These are phyloP conservation scores for Ceratobasidium sp. DNA, from an alignment of 1,284 basidiomycete species.

Conservation along the genomic window DNA sequence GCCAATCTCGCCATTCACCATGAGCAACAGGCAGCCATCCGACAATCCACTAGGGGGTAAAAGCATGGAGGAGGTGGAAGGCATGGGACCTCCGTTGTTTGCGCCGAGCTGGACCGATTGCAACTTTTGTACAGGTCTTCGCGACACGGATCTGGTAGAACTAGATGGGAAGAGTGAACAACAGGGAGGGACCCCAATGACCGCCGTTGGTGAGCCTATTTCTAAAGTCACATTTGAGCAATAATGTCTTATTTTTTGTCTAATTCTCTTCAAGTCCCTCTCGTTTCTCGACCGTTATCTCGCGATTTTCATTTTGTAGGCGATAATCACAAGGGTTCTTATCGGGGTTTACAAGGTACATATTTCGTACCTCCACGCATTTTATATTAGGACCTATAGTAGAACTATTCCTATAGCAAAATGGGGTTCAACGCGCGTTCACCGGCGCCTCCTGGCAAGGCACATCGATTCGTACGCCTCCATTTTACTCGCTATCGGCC, in stretches of 20 bases:
- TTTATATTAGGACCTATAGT: slow-evolving; percentile 62
- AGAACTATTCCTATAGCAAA: slow-evolving; percentile 70
- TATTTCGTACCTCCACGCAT: too few relatives aligned
- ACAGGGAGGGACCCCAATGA: not conserved
- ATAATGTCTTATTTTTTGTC: not conserved
- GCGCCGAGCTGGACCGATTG: slow-evolving; percentile 45
- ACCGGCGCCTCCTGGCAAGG: slow-evolving; percentile 54
- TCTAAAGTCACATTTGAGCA: not conserved
- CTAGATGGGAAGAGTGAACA: slow-evolving; percentile 10
- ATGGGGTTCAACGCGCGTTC: slow-evolving; percentile 52
- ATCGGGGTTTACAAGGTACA: slow-evolving; percentile 69
- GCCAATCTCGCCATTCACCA: too few relatives aligned
- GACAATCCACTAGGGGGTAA: too few relatives aligned
- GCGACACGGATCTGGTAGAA: slow-evolving; percentile 43
- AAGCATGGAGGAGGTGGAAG: slow-evolving; percentile 34
- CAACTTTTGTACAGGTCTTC: slow-evolving; percentile 48
- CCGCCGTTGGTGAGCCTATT: slow-evolving; percentile 30
- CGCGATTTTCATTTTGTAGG: slow-evolving; percentile 77
- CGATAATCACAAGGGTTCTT: slow-evolving; percentile 85
- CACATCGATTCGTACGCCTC: slow-evolving; percentile 57
- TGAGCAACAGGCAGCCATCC: too few relatives aligned
- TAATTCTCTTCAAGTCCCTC: slow-evolving; percentile 55
- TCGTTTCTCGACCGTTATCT: slow-evolving; percentile 75
- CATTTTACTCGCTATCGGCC: not conserved
- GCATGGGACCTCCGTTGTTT: slow-evolving; percentile 46